Evolutionary conservation across 2,329 filamentous ascomycete species (phyloP).

Genomic region (Phyllosticta ampelicida): DNA sequence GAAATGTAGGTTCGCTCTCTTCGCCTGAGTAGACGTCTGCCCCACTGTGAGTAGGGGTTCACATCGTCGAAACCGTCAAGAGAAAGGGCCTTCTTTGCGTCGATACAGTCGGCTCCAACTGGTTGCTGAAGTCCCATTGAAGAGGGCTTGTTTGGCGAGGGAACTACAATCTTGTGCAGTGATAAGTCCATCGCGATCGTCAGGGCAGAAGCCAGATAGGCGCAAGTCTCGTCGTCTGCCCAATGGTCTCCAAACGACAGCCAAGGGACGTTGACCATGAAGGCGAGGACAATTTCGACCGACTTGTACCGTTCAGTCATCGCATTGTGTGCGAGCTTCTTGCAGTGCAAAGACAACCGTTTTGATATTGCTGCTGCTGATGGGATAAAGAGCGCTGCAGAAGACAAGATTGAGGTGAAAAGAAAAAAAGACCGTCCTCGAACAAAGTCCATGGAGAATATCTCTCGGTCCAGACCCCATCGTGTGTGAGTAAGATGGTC

Average conservation of each 20-base stretch:
- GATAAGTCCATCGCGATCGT: conserved; percentile 60
- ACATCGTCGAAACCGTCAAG: conserved; percentile 59
- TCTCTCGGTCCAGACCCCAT: conserved; percentile 59
- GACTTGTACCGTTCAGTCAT: conserved; percentile 54
- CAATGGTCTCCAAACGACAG: conserved; percentile 57
- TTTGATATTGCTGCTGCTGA: conserved; percentile 54
- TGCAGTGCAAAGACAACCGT: conserved; percentile 53
- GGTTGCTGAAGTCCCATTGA: conserved; percentile 38
- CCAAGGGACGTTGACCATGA: conserved; percentile 68
- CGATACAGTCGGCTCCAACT: conserved; percentile 58
- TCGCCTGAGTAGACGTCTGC: conserved; percentile 50
- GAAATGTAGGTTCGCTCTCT: conserved; percentile 62
- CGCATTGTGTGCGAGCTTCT: conserved; percentile 50
- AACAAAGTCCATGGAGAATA: conserved; percentile 57
- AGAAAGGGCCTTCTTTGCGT: conserved; percentile 51
- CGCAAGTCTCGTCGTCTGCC: conserved; percentile 62
- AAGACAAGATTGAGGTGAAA: conserved; percentile 59
- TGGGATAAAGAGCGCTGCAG: conserved; percentile 56
- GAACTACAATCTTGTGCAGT: conserved; percentile 57
- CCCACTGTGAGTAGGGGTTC: conserved; percentile 49
- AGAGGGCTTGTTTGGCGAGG: conserved; percentile 36
- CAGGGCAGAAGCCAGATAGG: conserved; percentile 58
- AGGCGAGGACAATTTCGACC: conserved; percentile 62
- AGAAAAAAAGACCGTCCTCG: conserved; percentile 58
- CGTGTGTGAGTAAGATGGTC: conserved; percentile 60